Base-by-base conservation (phyloP, 306 rosid genomes). In the Argentina anserina region DNA sequence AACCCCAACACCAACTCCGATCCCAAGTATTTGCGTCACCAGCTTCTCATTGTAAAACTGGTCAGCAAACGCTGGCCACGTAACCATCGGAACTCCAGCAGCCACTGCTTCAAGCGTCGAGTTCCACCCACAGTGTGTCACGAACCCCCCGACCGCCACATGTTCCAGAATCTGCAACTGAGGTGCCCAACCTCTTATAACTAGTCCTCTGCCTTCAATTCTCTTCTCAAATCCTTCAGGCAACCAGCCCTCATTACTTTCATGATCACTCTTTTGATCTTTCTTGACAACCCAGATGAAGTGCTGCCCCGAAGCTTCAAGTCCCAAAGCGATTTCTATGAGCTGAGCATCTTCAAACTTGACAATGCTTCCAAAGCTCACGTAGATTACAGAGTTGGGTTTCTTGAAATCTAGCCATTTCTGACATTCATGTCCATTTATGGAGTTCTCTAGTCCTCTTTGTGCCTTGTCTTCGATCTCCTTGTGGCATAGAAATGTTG, bases 91-190 rank as follows among this genome's bases (percentile, higher is more conserved):
- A 6, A 76, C 46, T 9, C 84, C 75, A 0, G 67, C 76, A 6
- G 67, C 7, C 28, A 83, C 76, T 9, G 65, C 79, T 67, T 82
- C 83, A 9, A 82, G 36, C 0, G 53, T 61, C 0, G 81, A 72
- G 37, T 79, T 82, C 86, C 86, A 83, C 15, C 86, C 84, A 39
- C 86, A 83, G 53, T 83, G 86, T 0, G 81, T 83, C 77, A 79
- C 79, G 43, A 83, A 83, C 11, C 84, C 81, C 29, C 81, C 86
- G 0, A 79, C 46, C 0, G 79, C 70, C 14, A 36, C 23, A 14
- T 83, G 79, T 15, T 76, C 73, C 2, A 83, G 70, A 36, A 79
- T 83, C 72, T 73, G 26, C 69, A 79, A 43, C 37, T 83, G 86
- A 2, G 85, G 82, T 6, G 85, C 84, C 87, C 87, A 80, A 0